Percentiles rank a stretch among this genome's conserved stretches.
phyloP scores from a whole-genome alignment of 495 filamentous ascomycete species.

The Talaromyces adpressus region DNA sequence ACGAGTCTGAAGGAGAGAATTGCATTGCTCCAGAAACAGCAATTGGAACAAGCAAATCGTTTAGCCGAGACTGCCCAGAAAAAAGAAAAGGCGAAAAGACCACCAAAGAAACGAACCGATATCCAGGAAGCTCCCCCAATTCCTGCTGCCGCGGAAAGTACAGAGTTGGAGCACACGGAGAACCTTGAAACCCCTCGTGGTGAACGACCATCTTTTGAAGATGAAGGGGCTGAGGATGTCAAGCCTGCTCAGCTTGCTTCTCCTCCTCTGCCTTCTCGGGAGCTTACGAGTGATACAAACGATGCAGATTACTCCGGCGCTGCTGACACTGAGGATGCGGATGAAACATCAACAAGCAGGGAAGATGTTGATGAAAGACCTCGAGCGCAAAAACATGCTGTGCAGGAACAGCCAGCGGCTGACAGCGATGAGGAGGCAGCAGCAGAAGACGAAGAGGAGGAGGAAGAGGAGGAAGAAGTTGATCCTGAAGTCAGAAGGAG shows the following conservation, averaged over 20 bases:
- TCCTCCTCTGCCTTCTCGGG: constrained; percentile 40
- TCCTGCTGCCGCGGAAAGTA: constrained; percentile 22
- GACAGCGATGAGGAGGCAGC: constrained; percentile 34
- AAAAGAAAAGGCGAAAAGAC: constrained; percentile 82
- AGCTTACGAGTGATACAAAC: constrained; percentile 68
- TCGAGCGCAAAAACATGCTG: constrained; percentile 10
- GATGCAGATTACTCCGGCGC: constrained; percentile 87
- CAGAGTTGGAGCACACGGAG: constrained; percentile 36
- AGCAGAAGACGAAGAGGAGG: constrained; percentile 56
- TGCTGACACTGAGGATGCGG: constrained; percentile 77
- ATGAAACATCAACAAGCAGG: constrained; percentile 64
- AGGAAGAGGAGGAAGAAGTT: constrained; percentile 84
- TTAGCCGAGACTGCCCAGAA: constrained; percentile 72
- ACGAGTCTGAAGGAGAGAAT: constrained; percentile 91
- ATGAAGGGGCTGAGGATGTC: constrained; percentile 19
- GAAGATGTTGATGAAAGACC: constrained; percentile 63
- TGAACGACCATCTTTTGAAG: constrained; percentile 46
- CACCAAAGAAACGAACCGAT: constrained; percentile 73
- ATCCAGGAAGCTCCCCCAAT: constrained; percentile 32
- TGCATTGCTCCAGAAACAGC: constrained; percentile 88
- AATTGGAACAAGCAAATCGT: constrained; percentile 75
- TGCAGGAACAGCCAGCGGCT: constrained; percentile 14
- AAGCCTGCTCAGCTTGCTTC: constrained; percentile 28
- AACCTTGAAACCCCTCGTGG: constrained; percentile 47
- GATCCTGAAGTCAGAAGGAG: constrained; percentile 83